Conservation (phyloP, 78 protist species). For the Dictyostelium purpureum region DNA sequence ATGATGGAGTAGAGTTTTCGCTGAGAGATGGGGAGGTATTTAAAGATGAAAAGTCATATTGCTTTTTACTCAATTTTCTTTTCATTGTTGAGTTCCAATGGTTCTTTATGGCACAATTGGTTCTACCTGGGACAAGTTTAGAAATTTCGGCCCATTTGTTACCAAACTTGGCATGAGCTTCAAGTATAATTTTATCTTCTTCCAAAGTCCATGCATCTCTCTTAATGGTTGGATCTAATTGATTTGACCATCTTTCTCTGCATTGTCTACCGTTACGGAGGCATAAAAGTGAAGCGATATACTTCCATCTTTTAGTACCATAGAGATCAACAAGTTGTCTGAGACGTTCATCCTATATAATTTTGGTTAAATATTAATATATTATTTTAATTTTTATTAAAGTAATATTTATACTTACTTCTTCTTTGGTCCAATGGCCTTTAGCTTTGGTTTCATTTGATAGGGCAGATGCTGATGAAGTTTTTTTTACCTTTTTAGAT, state of each 20-base stretch:
- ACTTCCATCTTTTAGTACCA: constrained; percentile 92
- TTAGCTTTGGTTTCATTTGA: constrained; percentile 65
- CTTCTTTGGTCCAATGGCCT: constrained; percentile 95
- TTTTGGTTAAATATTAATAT: too few species aligned
- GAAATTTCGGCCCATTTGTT: constrained; percentile 94
- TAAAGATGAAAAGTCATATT: constrained; percentile 19
- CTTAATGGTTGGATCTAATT: constrained; percentile 85
- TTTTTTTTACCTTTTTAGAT: background rate
- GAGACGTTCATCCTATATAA: constrained; percentile 82
- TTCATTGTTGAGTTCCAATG: constrained; percentile 95
- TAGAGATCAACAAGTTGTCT: constrained; percentile 53
- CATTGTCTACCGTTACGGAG: constrained; percentile 91
- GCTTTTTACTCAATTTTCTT: constrained; percentile 65
- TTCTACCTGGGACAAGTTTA: constrained; percentile 88
- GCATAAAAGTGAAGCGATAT: constrained; percentile 81
- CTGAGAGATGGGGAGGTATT: background rate
- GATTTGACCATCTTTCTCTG: constrained; percentile 95
- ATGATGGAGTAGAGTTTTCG: background rate
- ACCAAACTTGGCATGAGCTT: constrained; percentile 86
- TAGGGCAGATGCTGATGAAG: background rate
- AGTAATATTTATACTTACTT: too few species aligned
- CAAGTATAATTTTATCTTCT: constrained; percentile 90
- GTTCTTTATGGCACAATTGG: constrained; percentile 95
- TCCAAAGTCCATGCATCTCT: constrained; percentile 88
- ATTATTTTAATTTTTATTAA: too few species aligned